These are phyloP conservation scores for Liriodendron chinense DNA, from an alignment of 164 flowering plant species.

Conservation along the genomic window DNA sequence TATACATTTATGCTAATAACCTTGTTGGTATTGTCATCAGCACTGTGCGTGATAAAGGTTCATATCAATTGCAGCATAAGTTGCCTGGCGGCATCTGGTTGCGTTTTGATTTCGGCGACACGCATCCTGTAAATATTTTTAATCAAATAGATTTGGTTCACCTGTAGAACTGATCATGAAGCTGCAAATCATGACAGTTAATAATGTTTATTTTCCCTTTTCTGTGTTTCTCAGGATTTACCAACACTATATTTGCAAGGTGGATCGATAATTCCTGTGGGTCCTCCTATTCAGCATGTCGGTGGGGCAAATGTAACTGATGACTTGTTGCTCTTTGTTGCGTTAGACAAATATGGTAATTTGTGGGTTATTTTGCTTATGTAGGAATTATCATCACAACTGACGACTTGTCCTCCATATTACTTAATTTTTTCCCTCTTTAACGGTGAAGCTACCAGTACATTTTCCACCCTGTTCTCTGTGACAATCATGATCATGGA, in stretches of 20 bases:
- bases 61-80: slow-evolving; percentile 33
- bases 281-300: slow-evolving; percentile 68
- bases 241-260: slow-evolving; percentile 80
- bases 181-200: not conserved
- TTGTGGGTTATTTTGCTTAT: slow-evolving; percentile 1
- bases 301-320: slow-evolving; percentile 67
- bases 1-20: slow-evolving; percentile 5
- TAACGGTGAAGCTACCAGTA: too few species aligned
- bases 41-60: slow-evolving; percentile 44
- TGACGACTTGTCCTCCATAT: not conserved
- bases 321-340: slow-evolving; percentile 71
- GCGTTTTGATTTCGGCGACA: slow-evolving; percentile 81
- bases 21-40: slow-evolving; percentile 33
- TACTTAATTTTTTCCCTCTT: too few species aligned
- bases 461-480: too few species aligned
- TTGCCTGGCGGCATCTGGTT: slow-evolving; percentile 82
- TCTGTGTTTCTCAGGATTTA: slow-evolving; percentile 56
- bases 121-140: slow-evolving; percentile 70
- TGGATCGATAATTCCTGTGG: slow-evolving; percentile 80
- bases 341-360: slow-evolving; percentile 80
- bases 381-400: not conserved
- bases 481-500: too few species aligned
- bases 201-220: not conserved
- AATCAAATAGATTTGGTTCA: not conserved
- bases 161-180: not conserved